phyloP scores from a whole-genome alignment of 148 eudicot genomes.

The Simmondsia chinensis region DNA sequence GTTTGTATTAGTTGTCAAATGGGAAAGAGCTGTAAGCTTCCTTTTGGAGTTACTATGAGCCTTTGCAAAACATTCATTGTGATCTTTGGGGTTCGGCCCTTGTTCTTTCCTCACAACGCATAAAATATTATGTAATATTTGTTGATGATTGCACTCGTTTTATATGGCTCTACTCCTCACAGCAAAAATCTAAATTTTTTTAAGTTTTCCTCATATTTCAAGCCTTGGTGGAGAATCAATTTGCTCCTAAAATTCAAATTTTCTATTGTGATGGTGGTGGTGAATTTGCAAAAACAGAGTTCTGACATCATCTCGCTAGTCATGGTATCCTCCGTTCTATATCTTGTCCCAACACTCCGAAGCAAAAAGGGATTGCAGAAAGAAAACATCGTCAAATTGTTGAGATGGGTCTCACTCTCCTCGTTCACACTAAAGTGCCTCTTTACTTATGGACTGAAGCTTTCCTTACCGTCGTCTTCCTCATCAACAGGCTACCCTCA shows the following conservation, averaged over 20 bases:
- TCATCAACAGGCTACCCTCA: not conserved
- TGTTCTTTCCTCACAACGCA: not conserved
- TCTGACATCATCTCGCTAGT: not conserved
- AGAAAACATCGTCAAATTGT: constrained; percentile 1
- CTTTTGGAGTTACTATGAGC: not conserved
- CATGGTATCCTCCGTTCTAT: not conserved
- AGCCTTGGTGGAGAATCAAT: constrained; percentile 1
- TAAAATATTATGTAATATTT: constrained; percentile 4
- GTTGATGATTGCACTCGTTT: constrained; percentile 2
- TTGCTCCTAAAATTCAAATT: not conserved
- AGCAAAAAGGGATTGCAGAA: constrained; percentile 1
- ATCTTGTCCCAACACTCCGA: not conserved
- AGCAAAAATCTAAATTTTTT: not conserved
- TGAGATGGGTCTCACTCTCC: constrained; percentile 2
- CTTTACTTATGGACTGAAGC: not conserved
- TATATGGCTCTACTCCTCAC: constrained; percentile 3
- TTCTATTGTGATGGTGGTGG: constrained; percentile 2
- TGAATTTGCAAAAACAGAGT: not conserved
- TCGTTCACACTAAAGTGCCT: constrained; percentile 1
- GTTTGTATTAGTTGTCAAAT: too few relatives aligned
- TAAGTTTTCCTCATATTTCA: not conserved
- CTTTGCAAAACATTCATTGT: not conserved
- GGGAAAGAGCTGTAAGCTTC: not conserved
- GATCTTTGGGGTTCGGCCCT: constrained; percentile 1
- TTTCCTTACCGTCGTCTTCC: not conserved